Conservation (phyloP, 2,329 filamentous ascomycete genomes). For the Fusarium zealandicum region DNA sequence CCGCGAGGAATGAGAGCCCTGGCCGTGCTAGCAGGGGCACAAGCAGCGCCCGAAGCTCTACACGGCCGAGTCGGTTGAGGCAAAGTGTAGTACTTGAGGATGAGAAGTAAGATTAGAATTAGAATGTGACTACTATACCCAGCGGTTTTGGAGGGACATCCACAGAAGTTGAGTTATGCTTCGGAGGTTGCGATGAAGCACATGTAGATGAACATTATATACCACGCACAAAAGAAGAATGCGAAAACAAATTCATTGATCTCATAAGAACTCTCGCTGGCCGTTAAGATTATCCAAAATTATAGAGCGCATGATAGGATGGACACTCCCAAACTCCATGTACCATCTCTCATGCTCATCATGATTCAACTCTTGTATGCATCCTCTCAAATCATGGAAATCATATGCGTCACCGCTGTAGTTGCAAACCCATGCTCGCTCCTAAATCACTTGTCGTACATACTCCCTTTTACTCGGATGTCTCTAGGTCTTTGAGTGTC, state of each 20-base stretch:
- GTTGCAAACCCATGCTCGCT: constrained; percentile 13
- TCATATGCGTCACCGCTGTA: constrained; percentile 4
- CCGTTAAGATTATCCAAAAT: constrained; percentile 3
- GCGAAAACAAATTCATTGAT: constrained; percentile 18
- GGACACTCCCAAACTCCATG: constrained; percentile 34
- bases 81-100: constrained; percentile 7
- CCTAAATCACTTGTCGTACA: background rate
- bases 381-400: constrained; percentile 4
- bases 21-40: background rate
- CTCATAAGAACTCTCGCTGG: constrained; percentile 18
- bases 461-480: constrained; percentile 35
- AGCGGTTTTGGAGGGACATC: background rate
- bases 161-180: background rate
- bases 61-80: constrained; percentile 24
- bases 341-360: constrained; percentile 20
- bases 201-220: background rate
- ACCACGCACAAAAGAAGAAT: background rate
- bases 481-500: constrained; percentile 45
- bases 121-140: background rate
- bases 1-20: background rate
- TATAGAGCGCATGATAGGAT: constrained; percentile 5
- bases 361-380: constrained; percentile 18
- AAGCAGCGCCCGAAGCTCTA: background rate
- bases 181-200: no score
- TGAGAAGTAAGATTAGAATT: background rate